These are phyloP conservation scores for Saccharomycopsis guyanensis DNA, from an alignment of 805 yeast genomes.

Conservation along the genomic window DNA sequence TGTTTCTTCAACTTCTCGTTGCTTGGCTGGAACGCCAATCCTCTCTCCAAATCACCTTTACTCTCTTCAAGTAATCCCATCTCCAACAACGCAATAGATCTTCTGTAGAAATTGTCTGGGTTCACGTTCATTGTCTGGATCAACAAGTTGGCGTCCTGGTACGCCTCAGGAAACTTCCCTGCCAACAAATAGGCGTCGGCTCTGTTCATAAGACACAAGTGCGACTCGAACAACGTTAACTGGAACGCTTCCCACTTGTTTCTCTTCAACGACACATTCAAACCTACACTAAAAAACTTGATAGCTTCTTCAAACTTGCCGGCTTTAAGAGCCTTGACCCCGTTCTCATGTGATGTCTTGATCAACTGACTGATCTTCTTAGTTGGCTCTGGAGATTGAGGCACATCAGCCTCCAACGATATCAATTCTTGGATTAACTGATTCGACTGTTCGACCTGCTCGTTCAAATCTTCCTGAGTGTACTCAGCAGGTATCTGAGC, in stretches of 20 bases:
- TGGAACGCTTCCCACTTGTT: slow-evolving; percentile 70
- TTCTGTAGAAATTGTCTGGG: slow-evolving; percentile 66
- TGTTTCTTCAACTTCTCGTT: slow-evolving; percentile 44
- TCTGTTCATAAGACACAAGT: slow-evolving; percentile 59
- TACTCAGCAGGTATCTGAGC: background rate
- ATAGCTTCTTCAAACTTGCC: slow-evolving; percentile 52
- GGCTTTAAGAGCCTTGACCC: slow-evolving; percentile 48
- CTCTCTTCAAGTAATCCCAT: slow-evolving; percentile 58
- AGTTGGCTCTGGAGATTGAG: slow-evolving; percentile 47
- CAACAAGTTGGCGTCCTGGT: slow-evolving; percentile 61
- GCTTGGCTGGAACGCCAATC: slow-evolving; percentile 52
- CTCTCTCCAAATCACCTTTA: slow-evolving; percentile 63
- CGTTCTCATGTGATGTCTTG: slow-evolving; percentile 58
- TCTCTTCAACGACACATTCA: slow-evolving; percentile 61
- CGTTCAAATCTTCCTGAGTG: slow-evolving; percentile 22
- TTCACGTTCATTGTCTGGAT: slow-evolving; percentile 48
- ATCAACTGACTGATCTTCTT: slow-evolving; percentile 49
- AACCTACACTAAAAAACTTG: slow-evolving; percentile 56
- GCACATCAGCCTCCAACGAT: slow-evolving; percentile 41
- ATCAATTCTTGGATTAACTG: slow-evolving; percentile 35
- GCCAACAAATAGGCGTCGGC: slow-evolving; percentile 59
- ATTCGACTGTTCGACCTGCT: slow-evolving; percentile 31
- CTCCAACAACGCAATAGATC: slow-evolving; percentile 56
- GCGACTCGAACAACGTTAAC: slow-evolving; percentile 59
- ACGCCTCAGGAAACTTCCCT: slow-evolving; percentile 50